Evolutionary conservation across 345 rosid species (phyloP), one percentile per base, ranked within the genome.

Genomic region (Brassica nigra): DNA sequence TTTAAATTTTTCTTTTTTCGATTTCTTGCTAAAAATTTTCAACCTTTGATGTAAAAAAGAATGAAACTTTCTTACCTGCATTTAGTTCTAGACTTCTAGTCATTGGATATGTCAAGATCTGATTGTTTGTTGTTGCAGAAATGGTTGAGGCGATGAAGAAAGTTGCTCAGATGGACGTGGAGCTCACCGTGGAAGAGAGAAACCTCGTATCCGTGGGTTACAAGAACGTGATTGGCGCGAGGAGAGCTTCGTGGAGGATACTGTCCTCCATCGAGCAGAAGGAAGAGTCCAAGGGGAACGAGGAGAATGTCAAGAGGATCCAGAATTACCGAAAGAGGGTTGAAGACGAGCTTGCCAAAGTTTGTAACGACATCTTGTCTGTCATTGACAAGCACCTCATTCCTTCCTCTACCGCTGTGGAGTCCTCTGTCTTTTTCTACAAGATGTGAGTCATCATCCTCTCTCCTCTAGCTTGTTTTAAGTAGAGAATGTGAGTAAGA

Each of bases 141-240:
- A 88, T 93, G 97, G 95, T 91, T 36, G 98, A 91, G 37, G 89
- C 90, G 11, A 90, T 93, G 97, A 90, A 93, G 87, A 86, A 85
- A 70, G 85, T 93, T 68, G 93, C 98, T 7, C 87, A 79, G 82
- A 80, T 90, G 77, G 88, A 87, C 76, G 87, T 89, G 70, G 97
- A 91, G 49, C 84, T 93, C 78, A 89, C 98, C 0, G 84, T 89
- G 61, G 97, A 93, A 82, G 95, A 93, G 88, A 83, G 98, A 83
- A 93, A 93, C 77, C 83, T 93, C 66, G 86, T 91, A 20, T 93
- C 97, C 14, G 98, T 91, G 28, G 98, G 95, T 2, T 93, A 93
- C 82, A 93, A 91, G 83, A 93, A 93, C 75, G 93, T 93, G 68
- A 93, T 91, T 73, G 97, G 98, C 34, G 86, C 92, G 11, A 89